Evolutionary conservation across 805 yeast genomes (phyloP).

Genomic region (Ogataea glucozyma): DNA sequence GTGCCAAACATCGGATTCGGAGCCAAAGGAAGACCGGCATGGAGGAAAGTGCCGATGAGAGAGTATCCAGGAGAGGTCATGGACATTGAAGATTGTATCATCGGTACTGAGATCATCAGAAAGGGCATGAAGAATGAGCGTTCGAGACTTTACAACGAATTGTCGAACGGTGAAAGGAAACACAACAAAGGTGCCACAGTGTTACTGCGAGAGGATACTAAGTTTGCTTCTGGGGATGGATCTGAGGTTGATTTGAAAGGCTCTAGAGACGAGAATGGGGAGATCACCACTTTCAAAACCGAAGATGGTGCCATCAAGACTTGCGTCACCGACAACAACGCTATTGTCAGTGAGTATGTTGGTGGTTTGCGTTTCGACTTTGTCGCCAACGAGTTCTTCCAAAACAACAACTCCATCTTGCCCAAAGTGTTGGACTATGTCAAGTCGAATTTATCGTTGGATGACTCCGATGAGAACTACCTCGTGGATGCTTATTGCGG

Average conservation of each 20-base stretch:
- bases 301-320: constrained; percentile 48
- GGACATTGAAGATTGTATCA: constrained; percentile 92
- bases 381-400: constrained; percentile 95
- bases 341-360: constrained; percentile 74
- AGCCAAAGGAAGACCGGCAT: constrained; percentile 72
- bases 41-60: constrained; percentile 48
- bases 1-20: constrained; percentile 87
- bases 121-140: constrained; percentile 74
- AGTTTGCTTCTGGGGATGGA: constrained; percentile 27
- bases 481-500: constrained; percentile 27
- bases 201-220: constrained; percentile 76
- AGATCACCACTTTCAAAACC: constrained; percentile 39
- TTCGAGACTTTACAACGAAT: constrained; percentile 44
- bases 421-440: constrained; percentile 85
- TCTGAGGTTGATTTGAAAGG: constrained; percentile 42
- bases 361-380: constrained; percentile 79
- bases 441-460: constrained; percentile 58
- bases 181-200: constrained; percentile 76
- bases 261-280: constrained; percentile 44
- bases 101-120: constrained; percentile 82
- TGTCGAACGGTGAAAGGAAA: constrained; percentile 35
- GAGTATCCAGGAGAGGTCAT: constrained; percentile 63
- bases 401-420: constrained; percentile 88
- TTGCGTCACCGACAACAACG: constrained; percentile 77
- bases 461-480: constrained; percentile 40